Base-by-base conservation (phyloP, 2,329 filamentous ascomycete genomes). In the Colletotrichum euphorbiae region DNA sequence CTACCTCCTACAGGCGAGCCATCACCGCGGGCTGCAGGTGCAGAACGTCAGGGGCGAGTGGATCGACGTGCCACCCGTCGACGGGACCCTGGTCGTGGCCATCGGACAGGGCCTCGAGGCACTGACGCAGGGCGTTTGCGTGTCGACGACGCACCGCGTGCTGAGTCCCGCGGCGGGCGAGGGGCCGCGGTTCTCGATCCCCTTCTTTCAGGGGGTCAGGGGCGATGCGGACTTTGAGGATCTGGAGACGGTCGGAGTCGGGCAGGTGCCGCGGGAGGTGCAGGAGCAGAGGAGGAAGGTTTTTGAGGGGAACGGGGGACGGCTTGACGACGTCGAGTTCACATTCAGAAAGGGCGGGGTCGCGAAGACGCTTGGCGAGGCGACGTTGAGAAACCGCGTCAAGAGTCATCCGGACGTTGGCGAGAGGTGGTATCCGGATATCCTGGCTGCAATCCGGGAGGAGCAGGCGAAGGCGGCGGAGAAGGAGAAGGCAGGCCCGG, bases 381-480 rank as follows among this genome's bases (percentile, higher is more conserved):
- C 93, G 11, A 97, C 93, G 67, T 80, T 97, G 76, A 86, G 92
- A 80, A 97, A 97, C 79, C 82, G 93, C 13, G 85, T 97, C 73
- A 96, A 94, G 85, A 94, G 91, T 72, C 93, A 97, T 80, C 91
- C 91, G 3, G 93, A 97, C 77, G 93, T 97, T 1, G 93, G 92
- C 2, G 91, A 94, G 83, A 83, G 89, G 73, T 97, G 93, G 89
- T 93, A 91, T 75, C 90, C 90, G 3, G 88, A 91, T 48, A 85
- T 90, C 19, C 74, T 89, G 71, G 79, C 78, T 68, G 82, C 83
- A 68, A 87, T 91, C 58, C 83, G 85, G 59, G 85, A 85, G 73
- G 86, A 90, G 77, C 85, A 90, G 80, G 82, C 81, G 38, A 77
- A 71, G 71, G 72, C 71, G 50, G 67, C 70, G 48, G 42, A 73